Evolutionary conservation across 2,329 filamentous ascomycete species (phyloP), one percentile per base, ranked within the genome.

Genomic region (Neopestalotiopsis clavispora): DNA sequence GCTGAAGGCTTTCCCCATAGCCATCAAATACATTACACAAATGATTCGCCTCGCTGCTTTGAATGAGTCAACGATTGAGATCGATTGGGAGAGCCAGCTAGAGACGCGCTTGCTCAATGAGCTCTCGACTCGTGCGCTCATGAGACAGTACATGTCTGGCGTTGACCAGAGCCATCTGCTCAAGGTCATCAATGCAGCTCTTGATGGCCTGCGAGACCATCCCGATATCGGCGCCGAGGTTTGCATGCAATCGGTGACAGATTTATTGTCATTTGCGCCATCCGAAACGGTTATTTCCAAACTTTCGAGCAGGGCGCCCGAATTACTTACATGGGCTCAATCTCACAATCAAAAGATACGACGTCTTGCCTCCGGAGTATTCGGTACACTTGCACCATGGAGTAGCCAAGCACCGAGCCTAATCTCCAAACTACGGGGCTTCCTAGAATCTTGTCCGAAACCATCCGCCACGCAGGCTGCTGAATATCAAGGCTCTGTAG

Each of bases 51-150:
- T 89, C 2, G 75, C 82, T 1, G 86, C 85, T 0, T 77, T 88
- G 2, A 76, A 80, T 52, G 80, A 86, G 63, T 83, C 86, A 68
- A 85, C 87, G 10, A 78, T 94, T 30, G 92, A 95, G 73, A 90
- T 92, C 60, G 93, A 95, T 71, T 98, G 96, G 96, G 92, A 94
- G 77, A 86, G 91, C 60, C 91, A 92, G 72, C 84, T 98, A 2
- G 92, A 95, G 72, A 88, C 90, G 1, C 85, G 92, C 6, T 84
- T 96, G 38, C 87, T 90, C 56, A 92, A 91, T 4, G 92, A 95
- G 75, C 85, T 91, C 69, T 82, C 85, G 60, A 89, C 89, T 12
- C 87, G 93, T 56, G 79, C 85, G 32, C 85, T 85, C 5, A 85
- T 94, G 67, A 87, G 85, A 67, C 75, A 76, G 0, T 89, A 91